These are phyloP conservation scores for Colletotrichum caudatum DNA, from an alignment of 2,329 filamentous ascomycete genomes.

Conservation along the genomic window DNA sequence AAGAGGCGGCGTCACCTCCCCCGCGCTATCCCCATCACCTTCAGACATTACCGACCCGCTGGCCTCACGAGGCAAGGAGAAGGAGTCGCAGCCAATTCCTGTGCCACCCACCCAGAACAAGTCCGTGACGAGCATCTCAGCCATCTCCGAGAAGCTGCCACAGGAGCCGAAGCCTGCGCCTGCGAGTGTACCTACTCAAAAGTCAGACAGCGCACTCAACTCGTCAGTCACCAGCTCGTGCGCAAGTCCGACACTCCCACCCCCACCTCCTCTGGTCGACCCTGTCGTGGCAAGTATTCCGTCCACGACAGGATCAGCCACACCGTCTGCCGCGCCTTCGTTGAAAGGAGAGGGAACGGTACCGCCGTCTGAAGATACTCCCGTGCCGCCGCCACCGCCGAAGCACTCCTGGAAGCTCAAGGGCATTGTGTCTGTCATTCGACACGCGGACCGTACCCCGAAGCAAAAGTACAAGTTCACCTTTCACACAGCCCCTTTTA, in stretches of 20 bases:
- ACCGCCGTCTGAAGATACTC: constrained; percentile 54
- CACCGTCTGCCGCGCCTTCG: constrained; percentile 54
- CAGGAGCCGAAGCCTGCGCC: constrained; percentile 39
- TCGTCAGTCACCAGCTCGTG: constrained; percentile 53
- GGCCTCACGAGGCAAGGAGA: constrained; percentile 53
- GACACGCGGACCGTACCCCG: constrained; percentile 95
- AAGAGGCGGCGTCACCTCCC: constrained; percentile 69
- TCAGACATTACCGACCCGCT: constrained; percentile 55
- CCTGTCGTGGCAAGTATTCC: constrained; percentile 46
- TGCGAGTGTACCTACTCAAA: constrained; percentile 47
- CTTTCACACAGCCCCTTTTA: constrained; percentile 96
- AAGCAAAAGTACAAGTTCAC: constrained; percentile 99
- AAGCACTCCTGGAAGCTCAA: constrained; percentile 99
- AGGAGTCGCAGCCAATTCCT: constrained; percentile 49
- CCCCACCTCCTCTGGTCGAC: constrained; percentile 46
- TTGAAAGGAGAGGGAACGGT: constrained; percentile 49
- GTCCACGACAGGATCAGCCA: constrained; percentile 54
- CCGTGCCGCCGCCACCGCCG: constrained; percentile 76
- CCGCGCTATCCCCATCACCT: constrained; percentile 62
- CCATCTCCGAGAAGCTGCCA: constrained; percentile 31
- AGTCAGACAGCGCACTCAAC: constrained; percentile 48
- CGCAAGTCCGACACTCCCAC: constrained; percentile 52
- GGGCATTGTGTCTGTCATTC: constrained; percentile 95
- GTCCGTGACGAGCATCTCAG: constrained; percentile 27
- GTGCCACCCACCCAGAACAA: constrained; percentile 34